These are phyloP conservation scores for Amylocystis lapponica DNA, from an alignment of 768 basidiomycete genomes.

Conservation along the genomic window DNA sequence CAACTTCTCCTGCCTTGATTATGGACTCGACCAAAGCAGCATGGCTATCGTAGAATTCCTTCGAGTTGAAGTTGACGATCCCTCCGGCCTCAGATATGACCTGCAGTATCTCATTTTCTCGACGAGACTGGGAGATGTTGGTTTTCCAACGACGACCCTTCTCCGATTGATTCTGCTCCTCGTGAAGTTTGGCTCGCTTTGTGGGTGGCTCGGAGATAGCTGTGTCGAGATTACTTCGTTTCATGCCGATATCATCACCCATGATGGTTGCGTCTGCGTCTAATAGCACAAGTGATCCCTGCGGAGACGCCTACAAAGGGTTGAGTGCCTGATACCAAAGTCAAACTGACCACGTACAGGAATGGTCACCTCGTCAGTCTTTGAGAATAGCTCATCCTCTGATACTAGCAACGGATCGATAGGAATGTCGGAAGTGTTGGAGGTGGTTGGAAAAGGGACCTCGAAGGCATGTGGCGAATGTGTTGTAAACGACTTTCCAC, in stretches of 20 bases:
- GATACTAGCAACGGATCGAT: too few species aligned
- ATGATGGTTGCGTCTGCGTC: neutral
- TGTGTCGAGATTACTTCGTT: constrained; percentile 8
- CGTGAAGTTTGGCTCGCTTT: constrained; percentile 10
- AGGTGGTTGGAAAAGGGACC: too few species aligned
- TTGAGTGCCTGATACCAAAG: too few species aligned
- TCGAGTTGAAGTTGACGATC: constrained; percentile 56
- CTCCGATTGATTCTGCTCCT: neutral
- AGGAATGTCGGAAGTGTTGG: too few species aligned
- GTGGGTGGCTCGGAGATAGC: constrained; percentile 4
- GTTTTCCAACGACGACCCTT: constrained; percentile 31
- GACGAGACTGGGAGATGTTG: constrained; percentile 72
- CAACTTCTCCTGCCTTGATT: constrained; percentile 54
- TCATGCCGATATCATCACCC: constrained; percentile 1
- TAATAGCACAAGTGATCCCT: neutral
- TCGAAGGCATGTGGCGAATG: too few species aligned
- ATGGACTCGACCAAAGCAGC: constrained; percentile 54
- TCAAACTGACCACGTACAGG: too few species aligned
- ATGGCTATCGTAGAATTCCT: constrained; percentile 67
- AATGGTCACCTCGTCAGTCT: too few species aligned
- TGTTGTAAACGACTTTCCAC: too few species aligned
- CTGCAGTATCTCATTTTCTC: constrained; percentile 74
- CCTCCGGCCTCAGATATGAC: constrained; percentile 65
- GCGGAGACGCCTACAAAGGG: too few species aligned
- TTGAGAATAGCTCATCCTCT: too few species aligned